Conservation (phyloP, 257 asterid species). For the Plantago major region DNA sequence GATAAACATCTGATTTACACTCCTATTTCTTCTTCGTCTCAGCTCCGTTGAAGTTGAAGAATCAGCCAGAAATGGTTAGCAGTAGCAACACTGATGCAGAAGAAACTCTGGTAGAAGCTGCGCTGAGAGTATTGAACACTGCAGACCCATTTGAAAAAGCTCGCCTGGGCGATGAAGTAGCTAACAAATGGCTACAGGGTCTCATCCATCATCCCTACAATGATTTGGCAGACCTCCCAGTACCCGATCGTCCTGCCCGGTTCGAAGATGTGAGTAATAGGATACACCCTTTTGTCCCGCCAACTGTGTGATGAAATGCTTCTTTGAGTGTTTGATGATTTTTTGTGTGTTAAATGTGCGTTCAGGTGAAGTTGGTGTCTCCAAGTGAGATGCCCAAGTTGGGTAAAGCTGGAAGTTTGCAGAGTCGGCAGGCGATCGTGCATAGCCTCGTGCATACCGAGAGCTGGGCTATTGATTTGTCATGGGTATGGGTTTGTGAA, state of each 20-base stretch:
- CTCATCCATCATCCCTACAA: slow-evolving; percentile 41
- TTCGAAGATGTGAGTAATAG: slow-evolving; percentile 34
- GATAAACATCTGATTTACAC: too few species aligned
- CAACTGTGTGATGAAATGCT: slow-evolving; percentile 50
- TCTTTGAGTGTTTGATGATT: slow-evolving; percentile 9
- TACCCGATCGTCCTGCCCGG: slow-evolving; percentile 89
- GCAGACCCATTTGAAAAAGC: slow-evolving; percentile 87
- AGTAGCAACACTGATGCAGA: slow-evolving; percentile 12
- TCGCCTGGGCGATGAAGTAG: slow-evolving; percentile 70
- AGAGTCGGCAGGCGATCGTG: slow-evolving; percentile 90
- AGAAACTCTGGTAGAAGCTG: slow-evolving; percentile 76
- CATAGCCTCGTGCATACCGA: slow-evolving; percentile 95
- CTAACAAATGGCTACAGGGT: slow-evolving; percentile 67
- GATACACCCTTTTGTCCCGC: neutral
- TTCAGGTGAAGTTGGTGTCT: slow-evolving; percentile 84
- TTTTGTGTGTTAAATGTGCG: slow-evolving; percentile 8
- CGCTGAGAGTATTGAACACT: slow-evolving; percentile 69
- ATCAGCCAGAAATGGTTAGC: slow-evolving; percentile 31
- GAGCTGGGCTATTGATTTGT: slow-evolving; percentile 97
- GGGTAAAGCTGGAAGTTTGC: slow-evolving; percentile 95
- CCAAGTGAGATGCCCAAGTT: slow-evolving; percentile 96
- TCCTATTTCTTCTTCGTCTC: too few species aligned
- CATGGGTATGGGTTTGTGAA: slow-evolving; percentile 51
- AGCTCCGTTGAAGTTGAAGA: too few species aligned
- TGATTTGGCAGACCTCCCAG: slow-evolving; percentile 33